Base-by-base conservation (phyloP, 306 rosid genomes). In the Nissolia schottii region DNA sequence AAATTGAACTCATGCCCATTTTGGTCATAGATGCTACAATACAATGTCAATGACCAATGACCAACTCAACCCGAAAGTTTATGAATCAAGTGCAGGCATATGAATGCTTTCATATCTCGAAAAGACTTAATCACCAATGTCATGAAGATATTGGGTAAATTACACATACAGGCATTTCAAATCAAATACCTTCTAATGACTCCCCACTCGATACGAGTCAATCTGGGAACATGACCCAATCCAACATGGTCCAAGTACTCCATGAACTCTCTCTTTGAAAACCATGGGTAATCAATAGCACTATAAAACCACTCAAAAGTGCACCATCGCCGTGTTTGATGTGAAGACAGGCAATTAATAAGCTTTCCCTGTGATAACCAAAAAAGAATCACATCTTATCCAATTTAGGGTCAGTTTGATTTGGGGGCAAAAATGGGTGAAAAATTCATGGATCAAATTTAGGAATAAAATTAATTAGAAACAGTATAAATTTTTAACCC, bases 131-230 rank as follows among this genome's bases (percentile, higher is more conserved):
- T 35, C 27, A 66, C 65, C 57, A 51, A 81, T 35, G 66, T 41
- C 45, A 61, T 31, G 53, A 65, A 38, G 57, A 55, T 37, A 45
- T 38, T 66, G 34, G 57, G 68, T 12, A 29, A 79, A 62, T 27
- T 49, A 28, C 71, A 74, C 34, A 35, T 56, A 16, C 40, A 67
- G 79, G 64, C 51, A 75, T 78, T 82, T 78, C 48, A 48, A 50
- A 65, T 59, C 56, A 77, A 70, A 61, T 86, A 91, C 99, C 96
- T 92, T 79, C 91, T 83, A 73, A 94, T 89, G 66, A 94, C 99
- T 62, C 95, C 91, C 99, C 99, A 94, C 82, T 94, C 99, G 62
- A 91, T 93, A 63, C 91, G 92, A 80, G 95, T 89, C 89, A 94
- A 81, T 82, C 97, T 88, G 56, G 96, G 89, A 86, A 91, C 89